These are phyloP conservation scores for Lactarius pseudohatsudake DNA, from an alignment of 768 basidiomycete genomes.

Conservation along the genomic window DNA sequence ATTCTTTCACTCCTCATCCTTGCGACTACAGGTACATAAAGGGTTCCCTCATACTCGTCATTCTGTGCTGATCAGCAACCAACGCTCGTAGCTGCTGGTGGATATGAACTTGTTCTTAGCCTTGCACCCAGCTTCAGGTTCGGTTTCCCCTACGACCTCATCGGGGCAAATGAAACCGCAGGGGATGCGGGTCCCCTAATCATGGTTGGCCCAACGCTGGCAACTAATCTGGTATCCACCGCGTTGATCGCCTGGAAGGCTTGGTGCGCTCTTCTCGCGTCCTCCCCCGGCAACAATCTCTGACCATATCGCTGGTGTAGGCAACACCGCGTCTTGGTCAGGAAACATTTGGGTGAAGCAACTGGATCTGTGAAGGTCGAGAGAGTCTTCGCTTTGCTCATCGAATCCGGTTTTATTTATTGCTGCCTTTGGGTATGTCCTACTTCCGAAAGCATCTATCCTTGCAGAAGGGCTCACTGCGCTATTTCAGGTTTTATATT, in stretches of 20 bases:
- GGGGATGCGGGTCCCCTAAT: background rate
- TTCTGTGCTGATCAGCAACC: too few species aligned
- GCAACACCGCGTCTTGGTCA: background rate
- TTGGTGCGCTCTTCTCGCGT: background rate
- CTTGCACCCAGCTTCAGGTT: too few species aligned
- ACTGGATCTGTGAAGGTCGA: background rate
- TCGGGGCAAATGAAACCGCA: too few species aligned
- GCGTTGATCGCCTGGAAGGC: background rate
- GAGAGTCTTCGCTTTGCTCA: too few species aligned
- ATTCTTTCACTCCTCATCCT: background rate
- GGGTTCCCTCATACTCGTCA: too few species aligned
- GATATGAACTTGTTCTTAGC: background rate
- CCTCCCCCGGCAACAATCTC: background rate
- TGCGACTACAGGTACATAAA: background rate
- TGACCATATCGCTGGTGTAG: background rate
- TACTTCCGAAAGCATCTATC: too few species aligned
- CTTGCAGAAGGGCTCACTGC: too few species aligned
- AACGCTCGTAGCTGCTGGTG: background rate
- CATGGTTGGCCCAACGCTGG: conserved; percentile 1
- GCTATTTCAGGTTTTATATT: too few species aligned
- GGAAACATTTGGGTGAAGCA: conserved; percentile 5
- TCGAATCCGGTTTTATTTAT: too few species aligned
- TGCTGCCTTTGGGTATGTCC: too few species aligned
- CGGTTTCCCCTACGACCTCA: background rate
- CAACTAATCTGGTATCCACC: background rate